phyloP scores from a whole-genome alignment of 768 basidiomycete genomes.

The Lentinula sp. region DNA sequence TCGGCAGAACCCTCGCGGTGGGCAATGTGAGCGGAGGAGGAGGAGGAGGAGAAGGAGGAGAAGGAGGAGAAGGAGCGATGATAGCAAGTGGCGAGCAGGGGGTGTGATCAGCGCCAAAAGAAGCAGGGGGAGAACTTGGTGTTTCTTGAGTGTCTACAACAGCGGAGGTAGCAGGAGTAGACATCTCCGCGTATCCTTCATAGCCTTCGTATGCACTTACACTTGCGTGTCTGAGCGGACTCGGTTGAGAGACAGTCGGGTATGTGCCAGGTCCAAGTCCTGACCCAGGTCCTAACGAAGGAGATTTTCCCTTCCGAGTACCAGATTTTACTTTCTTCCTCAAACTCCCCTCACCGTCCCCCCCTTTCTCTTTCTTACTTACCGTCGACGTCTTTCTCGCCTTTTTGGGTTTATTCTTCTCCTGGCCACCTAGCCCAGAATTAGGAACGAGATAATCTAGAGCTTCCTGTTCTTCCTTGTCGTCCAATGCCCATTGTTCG shows the following conservation, averaged over 20 bases:
- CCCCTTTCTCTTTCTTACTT: constrained; percentile 42
- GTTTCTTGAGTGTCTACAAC: neutral
- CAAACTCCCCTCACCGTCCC: constrained; percentile 43
- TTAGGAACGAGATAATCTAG: constrained; percentile 26
- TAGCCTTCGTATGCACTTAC: constrained; percentile 8
- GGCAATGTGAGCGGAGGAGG: too few relatives aligned
- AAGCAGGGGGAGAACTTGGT: neutral
- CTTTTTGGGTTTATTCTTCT: neutral
- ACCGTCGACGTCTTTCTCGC: constrained; percentile 35
- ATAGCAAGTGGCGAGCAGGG: too few relatives aligned
- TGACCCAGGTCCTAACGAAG: constrained; percentile 16
- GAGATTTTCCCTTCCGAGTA: constrained; percentile 20
- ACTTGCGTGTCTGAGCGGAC: constrained; percentile 15
- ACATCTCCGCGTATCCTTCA: neutral
- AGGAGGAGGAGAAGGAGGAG: too few relatives aligned
- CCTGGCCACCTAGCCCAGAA: constrained; percentile 28
- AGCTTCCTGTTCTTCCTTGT: constrained; percentile 69
- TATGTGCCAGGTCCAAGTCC: neutral
- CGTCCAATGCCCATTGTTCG: constrained; percentile 77
- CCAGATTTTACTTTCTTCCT: constrained; percentile 28
- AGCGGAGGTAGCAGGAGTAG: neutral
- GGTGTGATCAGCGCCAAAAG: too few relatives aligned
- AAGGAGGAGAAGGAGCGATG: too few relatives aligned
- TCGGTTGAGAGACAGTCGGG: constrained; percentile 16
- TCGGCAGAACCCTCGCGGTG: too few relatives aligned